Evolutionary conservation across 1,139 yeast genomes (phyloP).

Genomic region (Magnusiomyces paraingens): DNA sequence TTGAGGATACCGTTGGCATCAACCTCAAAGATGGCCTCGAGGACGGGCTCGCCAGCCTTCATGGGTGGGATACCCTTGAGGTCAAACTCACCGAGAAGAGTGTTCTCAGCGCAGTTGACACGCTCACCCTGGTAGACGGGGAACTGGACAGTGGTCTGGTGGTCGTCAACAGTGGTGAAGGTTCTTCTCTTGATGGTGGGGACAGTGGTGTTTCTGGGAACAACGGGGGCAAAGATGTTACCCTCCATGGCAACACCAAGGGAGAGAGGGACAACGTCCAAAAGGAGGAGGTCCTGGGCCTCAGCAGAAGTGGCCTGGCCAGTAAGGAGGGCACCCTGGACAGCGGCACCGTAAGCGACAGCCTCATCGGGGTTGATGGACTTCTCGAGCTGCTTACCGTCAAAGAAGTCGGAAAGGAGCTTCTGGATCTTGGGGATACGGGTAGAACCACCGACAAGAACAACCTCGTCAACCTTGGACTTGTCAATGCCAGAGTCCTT

Average conservation of each 20-base stretch:
- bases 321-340: conserved; percentile 98
- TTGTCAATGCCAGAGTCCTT: conserved; percentile 76
- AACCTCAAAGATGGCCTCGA: conserved; percentile 98
- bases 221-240: conserved; percentile 97
- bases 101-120: conserved; percentile 99
- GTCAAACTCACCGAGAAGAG: conserved; percentile 99
- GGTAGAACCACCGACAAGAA: conserved; percentile 88
- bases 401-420: conserved; percentile 78
- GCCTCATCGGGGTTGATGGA: conserved; percentile 92
- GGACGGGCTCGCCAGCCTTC: conserved; percentile 99
- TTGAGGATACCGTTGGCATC: conserved; percentile 99
- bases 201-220: conserved; percentile 99
- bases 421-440: conserved; percentile 92
- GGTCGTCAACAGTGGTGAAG: conserved; percentile 99
- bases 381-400: conserved; percentile 87
- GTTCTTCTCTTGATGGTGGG: conserved; percentile 99
- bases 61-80: conserved; percentile 98
- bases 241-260: conserved; percentile 99
- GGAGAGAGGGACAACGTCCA: conserved; percentile 98
- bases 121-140: conserved; percentile 99
- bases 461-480: conserved; percentile 77
- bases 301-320: conserved; percentile 97
- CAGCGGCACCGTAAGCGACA: conserved; percentile 98
- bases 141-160: conserved; percentile 99
- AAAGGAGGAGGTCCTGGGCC: conserved; percentile 93